Evolutionary conservation across 495 filamentous ascomycete species (phyloP).

Genomic region (Mycothermus thermophilus): DNA sequence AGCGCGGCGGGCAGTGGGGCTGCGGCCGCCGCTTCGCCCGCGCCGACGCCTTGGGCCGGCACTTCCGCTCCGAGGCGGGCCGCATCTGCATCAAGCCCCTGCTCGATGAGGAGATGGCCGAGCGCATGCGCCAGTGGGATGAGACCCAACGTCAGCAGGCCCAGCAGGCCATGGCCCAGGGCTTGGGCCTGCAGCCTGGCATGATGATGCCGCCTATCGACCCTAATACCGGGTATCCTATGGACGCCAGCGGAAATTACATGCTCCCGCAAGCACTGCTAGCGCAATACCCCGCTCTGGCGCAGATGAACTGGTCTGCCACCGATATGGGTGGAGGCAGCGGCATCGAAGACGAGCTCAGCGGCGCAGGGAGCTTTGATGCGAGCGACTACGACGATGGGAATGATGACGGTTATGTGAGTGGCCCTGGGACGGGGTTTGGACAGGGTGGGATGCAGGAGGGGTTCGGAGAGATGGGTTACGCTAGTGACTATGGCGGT

Average conservation of each 20-base stretch:
- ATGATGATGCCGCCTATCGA: slow-evolving; percentile 33
- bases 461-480: slow-evolving; percentile 36
- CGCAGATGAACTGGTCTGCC: slow-evolving; percentile 64
- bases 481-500: slow-evolving; percentile 39
- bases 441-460: slow-evolving; percentile 36
- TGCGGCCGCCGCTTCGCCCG: slow-evolving; percentile 89
- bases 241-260: slow-evolving; percentile 45
- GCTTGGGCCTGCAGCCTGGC: slow-evolving; percentile 29
- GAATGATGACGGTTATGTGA: slow-evolving; percentile 46
- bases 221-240: slow-evolving; percentile 29
- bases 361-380: slow-evolving; percentile 78
- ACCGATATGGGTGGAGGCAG: slow-evolving; percentile 42
- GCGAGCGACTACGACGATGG: slow-evolving; percentile 59
- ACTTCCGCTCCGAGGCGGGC: slow-evolving; percentile 92
- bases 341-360: slow-evolving; percentile 56
- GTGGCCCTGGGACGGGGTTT: slow-evolving; percentile 37
- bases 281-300: slow-evolving; percentile 82
- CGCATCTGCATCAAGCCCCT: slow-evolving; percentile 92
- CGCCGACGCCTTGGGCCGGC: slow-evolving; percentile 88
- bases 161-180: slow-evolving; percentile 39
- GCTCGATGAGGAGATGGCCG: slow-evolving; percentile 74
- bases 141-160: slow-evolving; percentile 55
- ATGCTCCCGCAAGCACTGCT: slow-evolving; percentile 76
- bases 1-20: slow-evolving; percentile 73
- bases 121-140: slow-evolving; percentile 53